phyloP scores from a whole-genome alignment of 1,284 basidiomycete genomes.

The Leucoagaricus sp. region DNA sequence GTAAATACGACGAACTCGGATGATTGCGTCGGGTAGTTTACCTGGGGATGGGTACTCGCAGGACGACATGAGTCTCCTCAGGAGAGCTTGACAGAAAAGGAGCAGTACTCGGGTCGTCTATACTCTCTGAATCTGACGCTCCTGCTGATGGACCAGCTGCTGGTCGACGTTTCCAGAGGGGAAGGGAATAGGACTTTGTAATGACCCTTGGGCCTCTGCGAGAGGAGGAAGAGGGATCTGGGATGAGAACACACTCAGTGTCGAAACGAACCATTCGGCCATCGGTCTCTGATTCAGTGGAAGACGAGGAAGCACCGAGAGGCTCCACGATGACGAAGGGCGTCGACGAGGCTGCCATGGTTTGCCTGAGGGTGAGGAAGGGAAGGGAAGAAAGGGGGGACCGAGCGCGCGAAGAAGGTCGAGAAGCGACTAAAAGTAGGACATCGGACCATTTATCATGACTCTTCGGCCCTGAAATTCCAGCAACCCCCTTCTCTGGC shows the following conservation, averaged over 20 bases:
- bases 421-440: conserved; percentile 12
- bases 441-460: conserved; percentile 11
- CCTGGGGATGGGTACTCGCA: conserved; percentile 64
- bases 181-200: conserved; percentile 61
- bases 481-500: neutral
- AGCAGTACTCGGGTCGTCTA: conserved; percentile 19
- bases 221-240: conserved; percentile 39
- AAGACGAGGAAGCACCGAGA: neutral
- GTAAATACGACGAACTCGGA: neutral
- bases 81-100: conserved; percentile 26
- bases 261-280: conserved; percentile 61
- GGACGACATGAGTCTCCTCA: conserved; percentile 47
- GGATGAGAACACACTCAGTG: conserved; percentile 66
- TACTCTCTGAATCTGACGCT: conserved; percentile 8
- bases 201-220: conserved; percentile 48
- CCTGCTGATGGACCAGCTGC: conserved; percentile 25
- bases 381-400: neutral
- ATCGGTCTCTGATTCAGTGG: neutral
- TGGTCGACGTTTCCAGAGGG: conserved; percentile 53
- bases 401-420: neutral
- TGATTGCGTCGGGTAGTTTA: conserved; percentile 21
- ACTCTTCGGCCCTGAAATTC: neutral
- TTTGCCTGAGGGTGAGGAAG: too few species aligned
- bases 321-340: conserved; percentile 13
- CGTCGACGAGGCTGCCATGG: conserved; percentile 15